A percentile compares a stretch with the other conserved stretches of the same genome.
Evolutionary conservation across 2,329 filamentous ascomycete genomes (phyloP).

Genomic region (Zasmidium cellare): DNA sequence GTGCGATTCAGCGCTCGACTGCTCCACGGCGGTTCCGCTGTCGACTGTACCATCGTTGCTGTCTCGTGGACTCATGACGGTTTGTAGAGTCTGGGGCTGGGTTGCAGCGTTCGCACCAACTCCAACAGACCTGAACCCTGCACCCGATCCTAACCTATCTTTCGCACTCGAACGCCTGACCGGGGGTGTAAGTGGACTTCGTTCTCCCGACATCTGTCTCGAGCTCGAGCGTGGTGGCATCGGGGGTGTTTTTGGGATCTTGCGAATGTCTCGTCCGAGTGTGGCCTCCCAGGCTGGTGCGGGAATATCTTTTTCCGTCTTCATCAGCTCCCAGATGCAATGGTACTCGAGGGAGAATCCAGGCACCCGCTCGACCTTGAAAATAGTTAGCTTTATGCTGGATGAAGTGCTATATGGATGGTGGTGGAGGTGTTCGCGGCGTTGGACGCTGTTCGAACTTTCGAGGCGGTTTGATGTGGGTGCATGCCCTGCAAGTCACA

Average conservation of each 20-base stretch:
- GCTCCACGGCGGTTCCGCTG: slow-evolving; percentile 35
- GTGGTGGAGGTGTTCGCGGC: too few species aligned
- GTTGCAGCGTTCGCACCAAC: background rate
- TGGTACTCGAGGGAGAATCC: slow-evolving; percentile 57
- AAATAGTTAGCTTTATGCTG: background rate
- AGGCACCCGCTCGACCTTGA: slow-evolving; percentile 49
- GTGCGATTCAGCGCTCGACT: slow-evolving; percentile 27
- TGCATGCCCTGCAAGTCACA: too few species aligned
- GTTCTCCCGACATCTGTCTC: background rate
- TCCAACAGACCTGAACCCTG: background rate
- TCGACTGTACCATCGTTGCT: slow-evolving; percentile 9
- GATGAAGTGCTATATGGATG: too few species aligned
- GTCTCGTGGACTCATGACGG: background rate
- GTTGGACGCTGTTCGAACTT: too few species aligned
- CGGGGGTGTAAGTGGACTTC: slow-evolving; percentile 25
- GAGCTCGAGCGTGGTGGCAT: background rate
- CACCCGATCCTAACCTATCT: slow-evolving; percentile 12
- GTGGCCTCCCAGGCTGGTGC: slow-evolving; percentile 51
- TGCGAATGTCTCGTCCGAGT: slow-evolving; percentile 53
- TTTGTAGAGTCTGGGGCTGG: background rate
- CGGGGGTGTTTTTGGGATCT: slow-evolving; percentile 42
- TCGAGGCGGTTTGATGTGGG: too few species aligned
- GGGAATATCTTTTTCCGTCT: slow-evolving; percentile 43
- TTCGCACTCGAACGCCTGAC: slow-evolving; percentile 26
- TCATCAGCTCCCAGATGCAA: slow-evolving; percentile 51